Evolutionary conservation across 1,284 basidiomycete species (phyloP), one percentile per base, ranked within the genome.

Genomic region (Coniophora puteana): DNA sequence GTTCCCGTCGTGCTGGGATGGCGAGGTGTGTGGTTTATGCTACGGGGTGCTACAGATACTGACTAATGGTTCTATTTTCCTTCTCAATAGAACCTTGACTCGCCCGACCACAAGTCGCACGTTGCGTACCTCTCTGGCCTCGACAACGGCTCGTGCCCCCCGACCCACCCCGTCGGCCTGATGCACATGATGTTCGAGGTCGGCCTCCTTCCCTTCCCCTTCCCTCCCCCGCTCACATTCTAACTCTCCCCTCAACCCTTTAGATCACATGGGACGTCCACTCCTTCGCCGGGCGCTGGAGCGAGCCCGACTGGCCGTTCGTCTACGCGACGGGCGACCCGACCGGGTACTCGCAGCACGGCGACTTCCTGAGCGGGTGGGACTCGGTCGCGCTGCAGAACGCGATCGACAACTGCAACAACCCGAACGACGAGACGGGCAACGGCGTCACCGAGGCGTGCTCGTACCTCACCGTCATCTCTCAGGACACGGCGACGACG

Each of bases 1-100:
- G 38, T 55, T 75, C 59, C 73, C 71, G n/a, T 65, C 68, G 1
- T 76, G 72, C 55, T 76, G 74, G 74, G 68, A 74, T 49, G 74
- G 74, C 5, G 53, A 61, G 25, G 66, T 42, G 37, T 23, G 22
- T n/a, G 21, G 23, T 8, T 4, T n/a, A n/a, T 24, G 17, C n/a
- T 16, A 38, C 30, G 6, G 6, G n/a, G 10, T 29, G 14, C 17
- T 25, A n/a, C n/a, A n/a, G n/a, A n/a, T n/a, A n/a, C n/a, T n/a
- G n/a, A 3, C 20, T 16, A 12, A 14, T 22, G n/a, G 2, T 25
- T 21, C 6, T 8, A 8, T 13, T 24, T 18, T 14, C n/a, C n/a
- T n/a, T 21, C 20, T 35, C 29, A 21, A 17, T 14, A 39, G 36
- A 39, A 51, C 16, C 28, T 53, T 29, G 50, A 51, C 20, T 48